A percentile compares a stretch with the other conserved stretches of the same genome.
Evolutionary conservation across 352 stramenopile species (phyloP).

Genomic region (Phytophthora kernoviae): DNA sequence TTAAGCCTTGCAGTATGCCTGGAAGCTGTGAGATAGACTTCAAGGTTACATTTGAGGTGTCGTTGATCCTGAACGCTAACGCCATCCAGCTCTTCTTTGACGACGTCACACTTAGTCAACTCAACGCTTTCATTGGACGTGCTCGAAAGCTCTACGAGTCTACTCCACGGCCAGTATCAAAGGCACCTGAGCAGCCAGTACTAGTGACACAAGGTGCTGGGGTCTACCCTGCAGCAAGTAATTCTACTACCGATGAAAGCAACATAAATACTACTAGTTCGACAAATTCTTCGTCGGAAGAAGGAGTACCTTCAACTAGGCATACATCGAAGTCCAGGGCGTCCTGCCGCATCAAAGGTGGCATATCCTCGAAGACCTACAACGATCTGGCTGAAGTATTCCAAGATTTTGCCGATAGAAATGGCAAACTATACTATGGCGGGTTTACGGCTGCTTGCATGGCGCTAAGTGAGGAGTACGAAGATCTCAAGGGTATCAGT

Average conservation of each 20-base stretch:
- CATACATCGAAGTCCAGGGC: conserved; percentile 23
- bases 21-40: conserved; percentile 77
- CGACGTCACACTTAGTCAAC: conserved; percentile 77
- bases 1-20: conserved; percentile 52
- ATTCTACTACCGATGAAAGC: not conserved
- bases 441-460: conserved; percentile 69
- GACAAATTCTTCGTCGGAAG: not conserved
- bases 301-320: conserved; percentile 15
- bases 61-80: conserved; percentile 79
- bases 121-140: conserved; percentile 83
- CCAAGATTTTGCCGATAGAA: conserved; percentile 49
- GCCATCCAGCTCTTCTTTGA: conserved; percentile 88
- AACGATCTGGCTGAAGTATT: conserved; percentile 58
- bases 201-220: not conserved
- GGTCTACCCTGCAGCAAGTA: conserved; percentile 2
- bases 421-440: conserved; percentile 63
- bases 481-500: conserved; percentile 64
- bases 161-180: conserved; percentile 13
- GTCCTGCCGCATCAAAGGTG: conserved; percentile 43
- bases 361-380: conserved; percentile 61
- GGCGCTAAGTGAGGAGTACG: conserved; percentile 59
- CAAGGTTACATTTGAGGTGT: conserved; percentile 83
- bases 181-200: conserved; percentile 7
- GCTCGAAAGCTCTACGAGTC: conserved; percentile 58
- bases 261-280: not conserved